Percentiles rank a stretch among this genome's conserved stretches.
phyloP scores from a whole-genome alignment of 192 early-diverging fungal genomes.

The Rhizophagus sp. region DNA sequence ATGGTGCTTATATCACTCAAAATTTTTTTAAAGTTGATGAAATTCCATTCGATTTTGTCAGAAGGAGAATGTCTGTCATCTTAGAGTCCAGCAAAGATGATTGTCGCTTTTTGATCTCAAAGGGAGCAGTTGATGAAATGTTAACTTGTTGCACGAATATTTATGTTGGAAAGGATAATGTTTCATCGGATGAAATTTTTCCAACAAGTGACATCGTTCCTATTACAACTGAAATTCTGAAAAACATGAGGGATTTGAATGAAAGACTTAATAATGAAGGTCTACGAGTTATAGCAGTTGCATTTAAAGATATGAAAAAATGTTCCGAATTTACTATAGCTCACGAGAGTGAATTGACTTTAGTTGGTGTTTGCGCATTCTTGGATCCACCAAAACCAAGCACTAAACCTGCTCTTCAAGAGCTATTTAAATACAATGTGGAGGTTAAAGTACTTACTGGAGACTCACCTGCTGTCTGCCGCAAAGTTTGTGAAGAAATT shows the following conservation, averaged over 20 bases:
- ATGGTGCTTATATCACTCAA: constrained; percentile 26
- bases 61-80: constrained; percentile 53
- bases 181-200: neutral
- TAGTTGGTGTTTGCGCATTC: constrained; percentile 50
- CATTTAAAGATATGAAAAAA: constrained; percentile 35
- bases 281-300: constrained; percentile 52
- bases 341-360: constrained; percentile 47
- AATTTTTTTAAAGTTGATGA: constrained; percentile 44
- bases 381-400: constrained; percentile 53
- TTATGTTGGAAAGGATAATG: constrained; percentile 21
- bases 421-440: constrained; percentile 40
- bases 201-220: constrained; percentile 28
- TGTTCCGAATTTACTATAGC: constrained; percentile 21
- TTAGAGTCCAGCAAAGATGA: constrained; percentile 30
- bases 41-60: constrained; percentile 57
- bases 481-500: constrained; percentile 50
- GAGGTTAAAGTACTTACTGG: constrained; percentile 57
- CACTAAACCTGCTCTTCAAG: constrained; percentile 43
- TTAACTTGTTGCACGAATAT: constrained; percentile 42
- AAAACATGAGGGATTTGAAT: constrained; percentile 31
- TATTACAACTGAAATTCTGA: constrained; percentile 32
- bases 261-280: constrained; percentile 42
- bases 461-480: constrained; percentile 49
- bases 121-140: constrained; percentile 53
- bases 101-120: constrained; percentile 38